phyloP scores from a whole-genome alignment of 1,284 basidiomycete genomes.

The Tetrapyrgos nigripes region DNA sequence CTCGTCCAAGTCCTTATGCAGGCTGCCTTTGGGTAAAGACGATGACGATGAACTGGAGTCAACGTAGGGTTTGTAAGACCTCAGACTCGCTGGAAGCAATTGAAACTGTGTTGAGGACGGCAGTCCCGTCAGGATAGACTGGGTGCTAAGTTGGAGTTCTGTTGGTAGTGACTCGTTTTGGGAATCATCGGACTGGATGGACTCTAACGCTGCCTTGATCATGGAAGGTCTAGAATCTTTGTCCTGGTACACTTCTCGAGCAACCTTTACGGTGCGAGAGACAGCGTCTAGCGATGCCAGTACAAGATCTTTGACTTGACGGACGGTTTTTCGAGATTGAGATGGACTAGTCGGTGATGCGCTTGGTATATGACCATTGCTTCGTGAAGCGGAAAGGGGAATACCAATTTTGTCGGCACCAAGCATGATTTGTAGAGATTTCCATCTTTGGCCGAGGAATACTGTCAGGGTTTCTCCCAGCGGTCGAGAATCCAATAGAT shows the following conservation, averaged over 20 bases:
- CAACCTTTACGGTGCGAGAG: conserved; percentile 58
- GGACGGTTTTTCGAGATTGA: conserved; percentile 40
- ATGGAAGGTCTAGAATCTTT: conserved; percentile 48
- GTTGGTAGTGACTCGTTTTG: conserved; percentile 44
- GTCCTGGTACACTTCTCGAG: conserved; percentile 59
- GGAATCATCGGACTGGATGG: conserved; percentile 59
- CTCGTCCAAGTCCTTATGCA: conserved; percentile 53
- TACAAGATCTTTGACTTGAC: conserved; percentile 58
- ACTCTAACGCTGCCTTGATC: conserved; percentile 58
- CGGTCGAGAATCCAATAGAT: conserved; percentile 84
- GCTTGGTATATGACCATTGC: conserved; percentile 44
- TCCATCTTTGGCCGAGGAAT: conserved; percentile 76
- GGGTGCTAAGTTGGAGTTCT: conserved; percentile 68
- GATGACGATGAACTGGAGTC: conserved; percentile 65
- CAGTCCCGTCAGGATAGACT: conserved; percentile 62
- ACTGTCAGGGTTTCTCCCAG: conserved; percentile 73
- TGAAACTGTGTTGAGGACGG: conserved; percentile 78
- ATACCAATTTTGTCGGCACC: conserved; percentile 25
- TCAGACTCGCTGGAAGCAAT: conserved; percentile 66
- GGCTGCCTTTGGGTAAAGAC: conserved; percentile 46
- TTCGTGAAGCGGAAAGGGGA: conserved; percentile 13
- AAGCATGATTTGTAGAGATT: conserved; percentile 62
- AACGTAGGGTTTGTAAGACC: conserved; percentile 76
- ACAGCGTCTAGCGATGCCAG: conserved; percentile 60
- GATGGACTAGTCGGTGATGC: conserved; percentile 26